Percentiles rank a stretch among this genome's conserved stretches.
Evolutionary conservation across 495 filamentous ascomycete genomes (phyloP).

Genomic region (Talaromyces stipitatus): DNA sequence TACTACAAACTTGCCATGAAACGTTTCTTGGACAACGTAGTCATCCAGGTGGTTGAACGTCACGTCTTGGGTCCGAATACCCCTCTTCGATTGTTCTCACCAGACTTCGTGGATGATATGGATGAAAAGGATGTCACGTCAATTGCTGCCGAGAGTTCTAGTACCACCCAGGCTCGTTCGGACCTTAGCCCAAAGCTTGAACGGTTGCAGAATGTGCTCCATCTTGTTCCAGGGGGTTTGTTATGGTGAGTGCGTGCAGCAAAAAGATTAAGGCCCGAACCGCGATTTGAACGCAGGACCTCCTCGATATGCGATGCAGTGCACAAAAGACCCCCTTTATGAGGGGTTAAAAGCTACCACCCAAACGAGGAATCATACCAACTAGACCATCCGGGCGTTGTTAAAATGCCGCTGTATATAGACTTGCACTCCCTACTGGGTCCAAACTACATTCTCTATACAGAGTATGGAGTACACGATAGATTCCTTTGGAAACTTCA

Average conservation of each 20-base stretch:
- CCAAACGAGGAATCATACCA: too few relatives aligned
- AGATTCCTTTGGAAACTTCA: too few relatives aligned
- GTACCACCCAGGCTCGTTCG: conserved; percentile 2
- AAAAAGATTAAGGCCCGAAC: too few relatives aligned
- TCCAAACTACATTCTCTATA: too few relatives aligned
- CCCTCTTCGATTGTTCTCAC: conserved; percentile 4
- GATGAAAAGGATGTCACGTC: conserved; percentile 21
- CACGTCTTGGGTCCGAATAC: neutral
- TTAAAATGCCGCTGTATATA: too few relatives aligned
- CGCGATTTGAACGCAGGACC: too few relatives aligned
- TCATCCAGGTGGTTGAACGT: conserved; percentile 11
- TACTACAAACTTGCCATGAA: conserved; percentile 32
- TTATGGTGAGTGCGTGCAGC: neutral
- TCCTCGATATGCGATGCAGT: too few relatives aligned
- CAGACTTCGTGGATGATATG: conserved; percentile 20
- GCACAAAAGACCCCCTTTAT: too few relatives aligned
- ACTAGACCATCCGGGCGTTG: too few relatives aligned
- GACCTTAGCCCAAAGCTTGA: neutral
- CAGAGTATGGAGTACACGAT: too few relatives aligned
- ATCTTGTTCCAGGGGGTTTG: neutral
- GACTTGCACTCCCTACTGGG: too few relatives aligned
- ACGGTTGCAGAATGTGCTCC: neutral
- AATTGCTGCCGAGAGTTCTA: conserved; percentile 33
- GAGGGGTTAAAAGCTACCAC: too few relatives aligned
- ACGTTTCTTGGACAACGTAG: conserved; percentile 21